These are phyloP conservation scores for Aspergillus ochraceoroseus DNA, from an alignment of 2,329 filamentous ascomycete genomes.

Conservation along the genomic window DNA sequence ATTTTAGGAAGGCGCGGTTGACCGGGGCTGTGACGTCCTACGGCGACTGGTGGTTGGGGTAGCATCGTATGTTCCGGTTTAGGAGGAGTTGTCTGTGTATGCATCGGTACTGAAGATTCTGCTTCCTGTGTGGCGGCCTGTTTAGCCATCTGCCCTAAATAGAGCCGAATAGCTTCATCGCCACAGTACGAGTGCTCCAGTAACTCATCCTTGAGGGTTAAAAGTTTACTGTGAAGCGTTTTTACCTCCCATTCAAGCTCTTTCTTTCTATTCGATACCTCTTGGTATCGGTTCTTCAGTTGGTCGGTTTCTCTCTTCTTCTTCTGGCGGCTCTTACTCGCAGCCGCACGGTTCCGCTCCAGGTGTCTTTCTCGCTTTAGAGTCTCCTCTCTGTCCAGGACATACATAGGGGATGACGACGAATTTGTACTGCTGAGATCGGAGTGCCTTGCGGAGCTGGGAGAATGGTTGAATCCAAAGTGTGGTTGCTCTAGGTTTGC, in stretches of 20 bases:
- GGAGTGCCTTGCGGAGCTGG: not conserved
- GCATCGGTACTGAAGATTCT: not conserved
- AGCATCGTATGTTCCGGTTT: not conserved
- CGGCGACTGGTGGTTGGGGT: no score
- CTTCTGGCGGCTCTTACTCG: constrained; percentile 58
- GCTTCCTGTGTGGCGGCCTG: constrained; percentile 25
- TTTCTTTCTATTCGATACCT: constrained; percentile 35
- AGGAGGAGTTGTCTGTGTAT: not conserved
- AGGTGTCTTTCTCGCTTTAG: constrained; percentile 50
- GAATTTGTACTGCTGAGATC: constrained; percentile 6
- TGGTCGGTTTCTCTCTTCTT: constrained; percentile 55
- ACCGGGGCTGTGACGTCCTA: no score
- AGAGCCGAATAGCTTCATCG: constrained; percentile 36
- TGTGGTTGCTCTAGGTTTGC: not conserved
- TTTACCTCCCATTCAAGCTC: constrained; percentile 33
- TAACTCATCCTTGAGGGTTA: constrained; percentile 40
- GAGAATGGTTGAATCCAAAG: not conserved
- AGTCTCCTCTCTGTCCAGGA: not conserved
- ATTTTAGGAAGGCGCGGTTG: no score
- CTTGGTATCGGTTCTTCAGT: constrained; percentile 43
- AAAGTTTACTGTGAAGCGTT: constrained; percentile 35
- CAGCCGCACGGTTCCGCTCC: constrained; percentile 56
- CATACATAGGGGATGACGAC: not conserved
- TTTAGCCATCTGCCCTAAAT: constrained; percentile 38
- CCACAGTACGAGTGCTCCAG: constrained; percentile 39